Evolutionary conservation across 306 rosid genomes (phyloP).

Genomic region (Oxytropis ochrocephala): DNA sequence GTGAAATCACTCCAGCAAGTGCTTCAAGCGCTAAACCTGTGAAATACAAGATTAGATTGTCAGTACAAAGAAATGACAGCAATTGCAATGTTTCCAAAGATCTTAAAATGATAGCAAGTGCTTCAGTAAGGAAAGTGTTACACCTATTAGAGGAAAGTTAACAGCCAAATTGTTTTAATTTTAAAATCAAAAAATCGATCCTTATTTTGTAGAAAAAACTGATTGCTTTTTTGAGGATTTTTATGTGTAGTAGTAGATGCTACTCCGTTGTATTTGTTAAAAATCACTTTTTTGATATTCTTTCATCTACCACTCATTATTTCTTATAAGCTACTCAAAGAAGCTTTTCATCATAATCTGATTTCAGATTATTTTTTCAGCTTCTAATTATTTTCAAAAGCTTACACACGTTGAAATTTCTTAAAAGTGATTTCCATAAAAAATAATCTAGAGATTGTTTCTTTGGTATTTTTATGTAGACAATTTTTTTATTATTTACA

Average conservation of each 20-base stretch:
- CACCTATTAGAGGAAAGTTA: neutral
- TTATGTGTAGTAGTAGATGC: neutral
- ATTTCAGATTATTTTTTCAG: neutral
- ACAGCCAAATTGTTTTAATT: neutral
- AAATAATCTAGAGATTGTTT: too few relatives aligned
- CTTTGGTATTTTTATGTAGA: too few relatives aligned
- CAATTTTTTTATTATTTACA: too few relatives aligned
- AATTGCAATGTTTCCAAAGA: slow-evolving; percentile 1
- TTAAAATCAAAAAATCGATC: neutral
- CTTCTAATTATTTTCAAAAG: neutral
- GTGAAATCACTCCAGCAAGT: slow-evolving; percentile 78
- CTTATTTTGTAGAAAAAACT: neutral
- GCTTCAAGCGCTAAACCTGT: slow-evolving; percentile 91
- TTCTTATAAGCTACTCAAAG: neutral
- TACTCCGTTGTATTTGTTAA: neutral
- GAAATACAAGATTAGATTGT: slow-evolving; percentile 14
- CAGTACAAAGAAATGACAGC: neutral
- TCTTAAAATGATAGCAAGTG: neutral
- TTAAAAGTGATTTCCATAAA: neutral
- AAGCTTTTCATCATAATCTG: neutral
- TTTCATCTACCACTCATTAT: neutral
- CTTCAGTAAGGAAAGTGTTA: neutral
- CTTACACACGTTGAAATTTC: neutral
- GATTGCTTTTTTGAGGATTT: neutral
- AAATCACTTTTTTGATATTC: neutral